A percentile compares a stretch with the other conserved stretches of the same genome.
Evolutionary conservation across 2,329 filamentous ascomycete genomes (phyloP).

Genomic region (Colletotrichum spinosum): DNA sequence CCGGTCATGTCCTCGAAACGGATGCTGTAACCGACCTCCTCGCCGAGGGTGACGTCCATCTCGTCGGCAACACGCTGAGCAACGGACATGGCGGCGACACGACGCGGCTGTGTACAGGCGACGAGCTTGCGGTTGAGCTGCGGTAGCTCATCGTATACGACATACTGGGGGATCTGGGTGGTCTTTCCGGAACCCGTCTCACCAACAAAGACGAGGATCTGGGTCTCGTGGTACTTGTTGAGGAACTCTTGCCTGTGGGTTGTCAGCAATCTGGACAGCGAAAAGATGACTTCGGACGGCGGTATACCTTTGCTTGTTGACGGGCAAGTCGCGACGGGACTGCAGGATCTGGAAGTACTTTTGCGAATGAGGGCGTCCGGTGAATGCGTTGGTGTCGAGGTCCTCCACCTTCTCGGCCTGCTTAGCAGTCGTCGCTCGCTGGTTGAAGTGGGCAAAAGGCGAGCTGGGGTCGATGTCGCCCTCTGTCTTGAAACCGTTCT

Average conservation of each 20-base stretch:
- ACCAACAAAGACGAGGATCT: slow-evolving; percentile 98
- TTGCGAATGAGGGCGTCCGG: slow-evolving; percentile 77
- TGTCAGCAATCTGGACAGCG: slow-evolving; percentile 15
- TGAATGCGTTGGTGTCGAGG: slow-evolving; percentile 88
- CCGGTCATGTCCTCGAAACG: slow-evolving; percentile 97
- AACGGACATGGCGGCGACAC: slow-evolving; percentile 98
- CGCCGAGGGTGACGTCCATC: slow-evolving; percentile 91
- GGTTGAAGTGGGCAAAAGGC: slow-evolving; percentile 74
- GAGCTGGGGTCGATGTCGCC: slow-evolving; percentile 50
- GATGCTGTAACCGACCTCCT: slow-evolving; percentile 98
- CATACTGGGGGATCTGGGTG: slow-evolving; percentile 98
- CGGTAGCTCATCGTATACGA: slow-evolving; percentile 95
- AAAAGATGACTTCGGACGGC: slow-evolving; percentile 2
- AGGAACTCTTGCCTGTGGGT: slow-evolving; percentile 84
- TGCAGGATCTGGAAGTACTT: slow-evolving; percentile 93
- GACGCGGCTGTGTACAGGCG: slow-evolving; percentile 95
- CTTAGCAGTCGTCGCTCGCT: slow-evolving; percentile 83
- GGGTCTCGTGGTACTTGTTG: slow-evolving; percentile 89
- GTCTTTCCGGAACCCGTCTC: slow-evolving; percentile 99
- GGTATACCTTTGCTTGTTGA: slow-evolving; percentile 85
- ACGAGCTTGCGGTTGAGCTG: slow-evolving; percentile 89
- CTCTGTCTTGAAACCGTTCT: slow-evolving; percentile 47
- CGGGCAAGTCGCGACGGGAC: slow-evolving; percentile 85
- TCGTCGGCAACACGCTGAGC: slow-evolving; percentile 98
- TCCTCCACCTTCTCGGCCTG: slow-evolving; percentile 83